A percentile compares a stretch with the other conserved stretches of the same genome.
These are phyloP conservation scores for Silene conica DNA, from an alignment of 148 eudicot genomes.

Conservation along the genomic window DNA sequence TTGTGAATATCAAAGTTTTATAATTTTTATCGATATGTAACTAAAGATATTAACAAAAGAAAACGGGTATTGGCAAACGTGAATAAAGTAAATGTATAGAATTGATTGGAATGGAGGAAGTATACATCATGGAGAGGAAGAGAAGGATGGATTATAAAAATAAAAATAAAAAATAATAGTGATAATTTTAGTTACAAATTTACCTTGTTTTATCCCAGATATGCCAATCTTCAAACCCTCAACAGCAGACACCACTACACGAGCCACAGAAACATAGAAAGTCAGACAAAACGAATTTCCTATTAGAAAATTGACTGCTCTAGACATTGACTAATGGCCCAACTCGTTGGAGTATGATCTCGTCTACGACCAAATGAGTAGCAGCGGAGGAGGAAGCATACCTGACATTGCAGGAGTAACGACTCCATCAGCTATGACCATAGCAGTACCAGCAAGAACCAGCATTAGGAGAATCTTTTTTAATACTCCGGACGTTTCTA, in stretches of 20 bases:
- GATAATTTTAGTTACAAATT: background rate
- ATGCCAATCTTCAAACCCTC: conserved; percentile 86
- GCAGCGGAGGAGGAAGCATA: conserved; percentile 14
- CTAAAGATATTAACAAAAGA: too few relatives aligned
- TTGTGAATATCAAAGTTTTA: too few relatives aligned
- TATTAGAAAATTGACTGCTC: background rate
- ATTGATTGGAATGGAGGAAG: too few relatives aligned
- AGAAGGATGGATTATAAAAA: background rate
- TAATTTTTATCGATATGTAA: too few relatives aligned
- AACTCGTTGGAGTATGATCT: background rate
- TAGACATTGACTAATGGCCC: background rate
- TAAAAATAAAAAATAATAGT: background rate
- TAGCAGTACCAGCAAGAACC: conserved; percentile 95
- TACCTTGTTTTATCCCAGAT: conserved; percentile 67
- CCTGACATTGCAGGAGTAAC: conserved; percentile 99
- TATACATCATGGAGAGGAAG: conserved; percentile 1
- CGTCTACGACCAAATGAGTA: background rate
- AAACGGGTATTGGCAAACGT: too few relatives aligned
- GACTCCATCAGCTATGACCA: conserved; percentile 97
- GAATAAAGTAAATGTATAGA: too few relatives aligned
- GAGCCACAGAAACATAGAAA: conserved; percentile 19
- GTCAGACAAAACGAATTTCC: background rate
- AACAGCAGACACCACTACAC: conserved; percentile 92
- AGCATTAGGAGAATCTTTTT: conserved; percentile 79
- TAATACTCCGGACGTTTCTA: conserved; percentile 68